These are phyloP conservation scores for Funneliformis geosporum DNA, from an alignment of 192 early-diverging fungal genomes.

Conservation along the genomic window DNA sequence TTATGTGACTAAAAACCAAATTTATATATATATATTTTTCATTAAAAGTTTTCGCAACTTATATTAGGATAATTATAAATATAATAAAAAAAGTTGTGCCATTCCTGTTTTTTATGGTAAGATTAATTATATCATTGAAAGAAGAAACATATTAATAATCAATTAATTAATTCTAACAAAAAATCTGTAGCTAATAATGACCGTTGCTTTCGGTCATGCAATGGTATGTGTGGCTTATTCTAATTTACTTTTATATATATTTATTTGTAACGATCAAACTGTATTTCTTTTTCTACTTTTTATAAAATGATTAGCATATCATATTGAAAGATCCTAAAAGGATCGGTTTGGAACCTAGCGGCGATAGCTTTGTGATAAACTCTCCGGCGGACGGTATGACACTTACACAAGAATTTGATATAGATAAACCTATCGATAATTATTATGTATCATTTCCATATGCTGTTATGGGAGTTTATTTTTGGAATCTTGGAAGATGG, in stretches of 20 bases:
- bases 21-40: too few species aligned
- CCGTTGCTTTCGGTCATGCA: not conserved
- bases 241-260: too few species aligned
- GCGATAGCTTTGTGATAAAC: not conserved
- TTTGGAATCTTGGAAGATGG: too few species aligned
- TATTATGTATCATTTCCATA: not conserved
- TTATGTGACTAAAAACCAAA: too few species aligned
- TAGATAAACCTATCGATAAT: not conserved
- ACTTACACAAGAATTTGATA: not conserved
- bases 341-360: not conserved
- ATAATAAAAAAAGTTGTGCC: not conserved
- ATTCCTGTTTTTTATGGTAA: not conserved
- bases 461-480: not conserved
- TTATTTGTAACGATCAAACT: not conserved
- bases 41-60: not conserved
- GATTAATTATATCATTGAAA: too few species aligned
- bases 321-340: not conserved
- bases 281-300: not conserved
- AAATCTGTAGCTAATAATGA: not conserved
- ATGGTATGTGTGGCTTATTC: not conserved
- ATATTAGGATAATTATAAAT: not conserved
- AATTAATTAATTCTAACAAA: too few species aligned
- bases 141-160: too few species aligned
- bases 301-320: not conserved
- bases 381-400: not conserved